Evolutionary conservation across 164 flowering plant species (phyloP), one percentile per base, ranked within the genome.

Genomic region (Buxus sempervirens): DNA sequence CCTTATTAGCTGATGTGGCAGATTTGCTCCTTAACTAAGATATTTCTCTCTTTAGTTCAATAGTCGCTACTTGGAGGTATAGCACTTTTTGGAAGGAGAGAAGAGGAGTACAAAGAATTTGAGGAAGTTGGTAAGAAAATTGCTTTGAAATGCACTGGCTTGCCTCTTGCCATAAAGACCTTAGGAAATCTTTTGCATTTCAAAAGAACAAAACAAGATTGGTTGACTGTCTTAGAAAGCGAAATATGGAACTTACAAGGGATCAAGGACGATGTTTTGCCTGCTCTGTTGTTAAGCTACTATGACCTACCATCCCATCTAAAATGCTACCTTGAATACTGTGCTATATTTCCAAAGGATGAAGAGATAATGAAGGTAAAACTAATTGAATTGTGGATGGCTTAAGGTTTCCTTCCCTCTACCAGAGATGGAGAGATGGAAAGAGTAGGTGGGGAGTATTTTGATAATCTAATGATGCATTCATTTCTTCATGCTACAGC

Each of bases 331-430:
- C 69, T 76, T 23, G 59, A 67, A 54, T 76, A 68, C 14, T 75
- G 78, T 65, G 70, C 71, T 4, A 32, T 75, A 9, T 70, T 75
- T 49, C 78, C 74, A 0, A 66, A 71, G 32, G 70, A 70, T 25
- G 18, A 24, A 13, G 21, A 9, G 13, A 36, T 70, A 8, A 22
- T 26, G 5, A 69, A 28, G 28, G 27, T 60, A 3, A 24, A 28
- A 0, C 55, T 74, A 48, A 61, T 74, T 3, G 8, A 22, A 23
- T 21, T 49, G 21, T 74, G 77, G 77, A 74, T 69, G 70, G 65
- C 77, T 15, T 62, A 69, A 1, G 66, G 42, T 13, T 66, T 54
- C 36, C 57, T 70, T 12, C 8, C 19, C 5, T n/a, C n/a, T 5
- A 41, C 1, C 1, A 16, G 13, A n/a, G 3, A n/a, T n/a, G n/a